Base-by-base conservation (phyloP, 2,329 filamentous ascomycete species). In the Cadophora sp. region DNA sequence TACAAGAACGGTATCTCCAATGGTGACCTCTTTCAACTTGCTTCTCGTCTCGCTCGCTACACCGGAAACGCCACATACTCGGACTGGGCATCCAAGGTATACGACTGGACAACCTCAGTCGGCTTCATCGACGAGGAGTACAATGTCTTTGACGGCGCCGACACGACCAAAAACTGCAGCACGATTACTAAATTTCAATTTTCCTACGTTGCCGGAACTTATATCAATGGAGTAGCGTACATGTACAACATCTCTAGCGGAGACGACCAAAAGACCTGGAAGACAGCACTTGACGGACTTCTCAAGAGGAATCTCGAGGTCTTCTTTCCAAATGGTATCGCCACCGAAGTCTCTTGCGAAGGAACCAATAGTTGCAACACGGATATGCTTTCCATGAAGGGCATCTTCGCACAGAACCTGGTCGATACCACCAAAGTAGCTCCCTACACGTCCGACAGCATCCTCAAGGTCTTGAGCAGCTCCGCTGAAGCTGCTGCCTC, bases 301-400 rank as follows among this genome's bases (percentile, higher is more conserved):
- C 76, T 90, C 4, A 80, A 83, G 11, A 82, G 81, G 3, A 80
- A 83, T 1, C 69, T 85, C 22, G 69, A 77, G n/a, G 77, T 78
- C 11, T 89, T 89, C 75, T 89, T 89, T 79, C 82, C 82, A 51
- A 79, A 86, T 16, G 84, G 84, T 51, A 82, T 91, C 72, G 88
- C 91, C 73, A 87, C 81, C 66, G 92, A 95, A 78, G 79, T 87
- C 2, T 82, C 88, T 14, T 95, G 92, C 80, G 91, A 93, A 73
- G 80, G 83, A 2, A 79, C 76, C 2, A 76, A 78, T 26, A 84
- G 80, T 24, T 95, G 92, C 81, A 89, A 89, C 67, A 83, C 86
- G 59, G 92, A 95, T 74, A 91, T 93, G 83, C 79, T 87, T 68
- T 87, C 87, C 1, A 94, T 91, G 85, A 92, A 92, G 79, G 90